Percentiles rank a stretch among this genome's conserved stretches.
These are phyloP conservation scores for Eucalyptus regnans DNA, from an alignment of 345 rosid species.

Conservation along the genomic window DNA sequence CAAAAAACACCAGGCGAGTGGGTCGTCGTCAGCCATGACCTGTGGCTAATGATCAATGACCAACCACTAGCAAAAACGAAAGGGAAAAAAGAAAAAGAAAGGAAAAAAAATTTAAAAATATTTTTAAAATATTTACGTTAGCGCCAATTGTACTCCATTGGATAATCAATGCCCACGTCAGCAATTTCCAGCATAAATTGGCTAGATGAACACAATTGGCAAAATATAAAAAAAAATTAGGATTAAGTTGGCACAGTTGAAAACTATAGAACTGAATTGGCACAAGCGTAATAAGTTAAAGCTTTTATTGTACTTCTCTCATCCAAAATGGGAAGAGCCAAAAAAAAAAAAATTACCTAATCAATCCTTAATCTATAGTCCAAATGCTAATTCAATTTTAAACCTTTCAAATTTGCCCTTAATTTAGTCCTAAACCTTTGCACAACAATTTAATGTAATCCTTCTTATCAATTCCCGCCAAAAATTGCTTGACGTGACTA, in stretches of 20 bases:
- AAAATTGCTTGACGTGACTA: accelerated
- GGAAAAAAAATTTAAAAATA: background rate
- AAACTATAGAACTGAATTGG: background rate
- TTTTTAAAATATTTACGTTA: accelerated
- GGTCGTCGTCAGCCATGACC: accelerated
- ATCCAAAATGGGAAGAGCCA: background rate
- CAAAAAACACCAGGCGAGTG: background rate
- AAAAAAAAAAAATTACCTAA: background rate
- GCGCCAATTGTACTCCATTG: accelerated
- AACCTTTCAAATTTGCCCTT: background rate
- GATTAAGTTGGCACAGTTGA: background rate
- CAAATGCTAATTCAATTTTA: background rate
- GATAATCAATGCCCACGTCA: accelerated
- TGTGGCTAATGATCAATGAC: accelerated
- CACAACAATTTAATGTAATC: background rate
- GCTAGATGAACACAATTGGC: background rate
- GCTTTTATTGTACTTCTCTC: background rate
- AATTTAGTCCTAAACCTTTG: background rate
- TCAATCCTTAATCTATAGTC: background rate
- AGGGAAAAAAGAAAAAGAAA: background rate
- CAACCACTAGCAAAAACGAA: background rate
- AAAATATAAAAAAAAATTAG: background rate
- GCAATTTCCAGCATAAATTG: accelerated
- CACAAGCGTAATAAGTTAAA: background rate
- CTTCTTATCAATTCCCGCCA: accelerated